These are phyloP conservation scores for Parachaetomium inaequale DNA, from an alignment of 495 filamentous ascomycete species.

Conservation along the genomic window DNA sequence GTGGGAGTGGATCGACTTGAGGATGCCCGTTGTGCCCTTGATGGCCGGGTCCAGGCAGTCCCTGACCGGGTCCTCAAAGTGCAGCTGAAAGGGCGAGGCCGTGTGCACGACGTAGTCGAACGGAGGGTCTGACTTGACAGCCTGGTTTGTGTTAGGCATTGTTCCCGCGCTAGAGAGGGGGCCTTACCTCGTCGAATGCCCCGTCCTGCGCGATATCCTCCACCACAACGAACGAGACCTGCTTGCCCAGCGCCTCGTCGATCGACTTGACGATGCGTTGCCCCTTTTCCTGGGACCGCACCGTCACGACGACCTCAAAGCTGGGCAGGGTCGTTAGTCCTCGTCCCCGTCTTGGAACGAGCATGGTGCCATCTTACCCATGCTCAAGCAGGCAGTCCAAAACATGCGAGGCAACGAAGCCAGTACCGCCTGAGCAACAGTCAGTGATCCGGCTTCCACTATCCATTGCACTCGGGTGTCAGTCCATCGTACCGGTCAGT, in stretches of 20 bases:
- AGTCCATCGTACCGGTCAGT: constrained; percentile 25
- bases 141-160: constrained; percentile 9
- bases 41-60: constrained; percentile 46
- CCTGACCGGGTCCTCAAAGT: constrained; percentile 34
- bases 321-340: constrained; percentile 15
- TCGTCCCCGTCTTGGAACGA: not conserved
- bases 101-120: constrained; percentile 45
- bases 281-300: constrained; percentile 41
- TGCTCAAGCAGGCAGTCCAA: constrained; percentile 34
- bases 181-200: constrained; percentile 34
- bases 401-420: constrained; percentile 44
- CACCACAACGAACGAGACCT: constrained; percentile 36
- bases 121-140: constrained; percentile 27
- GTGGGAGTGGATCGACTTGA: constrained; percentile 35
- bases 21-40: constrained; percentile 41
- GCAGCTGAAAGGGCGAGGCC: constrained; percentile 42
- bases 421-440: constrained; percentile 32
- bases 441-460: not conserved
- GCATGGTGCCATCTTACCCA: constrained; percentile 17
- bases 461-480: not conserved
- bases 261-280: constrained; percentile 34
- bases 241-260: constrained; percentile 3
- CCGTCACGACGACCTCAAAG: constrained; percentile 39
- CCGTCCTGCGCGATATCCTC: constrained; percentile 33
- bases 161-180: not conserved